Base-by-base conservation (phyloP, 805 yeast genomes). In the Candida maris region DNA sequence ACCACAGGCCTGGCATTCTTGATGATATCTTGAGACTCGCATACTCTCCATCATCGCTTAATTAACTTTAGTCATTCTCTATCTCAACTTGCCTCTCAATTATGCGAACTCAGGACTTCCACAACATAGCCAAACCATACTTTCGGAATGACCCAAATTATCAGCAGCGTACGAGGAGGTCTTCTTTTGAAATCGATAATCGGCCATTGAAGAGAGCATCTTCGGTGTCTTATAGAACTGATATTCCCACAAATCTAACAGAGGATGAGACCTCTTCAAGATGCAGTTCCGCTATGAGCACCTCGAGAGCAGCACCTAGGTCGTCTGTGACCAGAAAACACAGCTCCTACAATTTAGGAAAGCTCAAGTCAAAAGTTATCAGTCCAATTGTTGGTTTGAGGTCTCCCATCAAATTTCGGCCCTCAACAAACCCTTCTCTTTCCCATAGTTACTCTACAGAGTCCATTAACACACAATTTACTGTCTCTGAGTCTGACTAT, bases 161-260 rank as follows among this genome's bases (percentile, higher is more conserved):
- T 14, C 31, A 28, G 21, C 31, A 28, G 15, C 8, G 19, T 13
- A 17, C 31, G 4, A 17, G 37, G 10, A 25, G 18, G 13, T 20
- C 26, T 16, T 33, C 37, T 30, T 37, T 34, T 44, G 44, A 41
- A 37, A 38, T 32, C 40, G 38, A 44, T 27, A 48, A 46, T 4
- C 46, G 61, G 34, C 61, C 61, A 2, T 28, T 57, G 10, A 57
- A 57, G 34, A 40, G 62, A 20, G 51, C 62, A 22, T 45, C 50
- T 23, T 57, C 61, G 9, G 35, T 56, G 14, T 43, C 53, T 3
- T 56, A 45, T 24, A 46, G 49, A 30, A 39, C 52, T 12, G 30
- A 37, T 14, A 46, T 57, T 7, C 57, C 52, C 6, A 17, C 38
- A n/a, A 18, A 18, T 27, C 33, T n/a, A n/a, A n/a, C n/a, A n/a